Base-by-base conservation (phyloP, 768 basidiomycete species). In the Chlorophyllum brunneum region DNA sequence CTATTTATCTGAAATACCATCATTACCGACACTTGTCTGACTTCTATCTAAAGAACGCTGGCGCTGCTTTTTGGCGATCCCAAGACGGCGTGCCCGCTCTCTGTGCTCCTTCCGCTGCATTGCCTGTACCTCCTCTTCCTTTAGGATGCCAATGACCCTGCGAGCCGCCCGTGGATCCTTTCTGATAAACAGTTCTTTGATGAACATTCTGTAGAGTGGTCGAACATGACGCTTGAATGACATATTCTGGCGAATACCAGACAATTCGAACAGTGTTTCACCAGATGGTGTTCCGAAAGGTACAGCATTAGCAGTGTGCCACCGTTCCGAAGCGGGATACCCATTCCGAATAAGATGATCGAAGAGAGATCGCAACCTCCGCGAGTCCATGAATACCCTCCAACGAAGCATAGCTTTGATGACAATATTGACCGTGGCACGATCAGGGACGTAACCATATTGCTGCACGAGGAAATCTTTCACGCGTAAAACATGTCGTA, bases 121-220 rank as follows among this genome's bases (percentile, higher is more conserved):
- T n/a, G 58, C 65, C 31, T 45, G 48, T 4, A 54, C 60, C 56
- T 70, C 63, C 55, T 74, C 76, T 31, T 68, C 72, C 55, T 77
- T 80, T 59, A 87, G 58, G 52, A 86, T 81, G 18, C 73, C 78
- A 20, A 83, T 58, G 18, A 86, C 74, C 38, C 56, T 71, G 61
- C 73, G 69, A 22, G 82, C 85, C 34, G 80, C 81, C 9, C 63
- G 63, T 5, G 61, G 55, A 62, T 92, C 88, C 18, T 75, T 75
- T 24, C 81, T 67, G 36, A 70, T 45, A 62, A 80, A 76, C 56
- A 90, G 76, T 11, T 80, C 82, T 59, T 77, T 81, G 60, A 86
- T 79, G 65, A 91, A 83, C 80, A 82, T 82, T 70, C 76, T 84
- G 65, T 84, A 85, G 65, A 91, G 60, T 36, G 88, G 88, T 52